Evolutionary conservation across 1,284 basidiomycete species (phyloP).

Genomic region (Ceratorhiza oryzae-sativae): DNA sequence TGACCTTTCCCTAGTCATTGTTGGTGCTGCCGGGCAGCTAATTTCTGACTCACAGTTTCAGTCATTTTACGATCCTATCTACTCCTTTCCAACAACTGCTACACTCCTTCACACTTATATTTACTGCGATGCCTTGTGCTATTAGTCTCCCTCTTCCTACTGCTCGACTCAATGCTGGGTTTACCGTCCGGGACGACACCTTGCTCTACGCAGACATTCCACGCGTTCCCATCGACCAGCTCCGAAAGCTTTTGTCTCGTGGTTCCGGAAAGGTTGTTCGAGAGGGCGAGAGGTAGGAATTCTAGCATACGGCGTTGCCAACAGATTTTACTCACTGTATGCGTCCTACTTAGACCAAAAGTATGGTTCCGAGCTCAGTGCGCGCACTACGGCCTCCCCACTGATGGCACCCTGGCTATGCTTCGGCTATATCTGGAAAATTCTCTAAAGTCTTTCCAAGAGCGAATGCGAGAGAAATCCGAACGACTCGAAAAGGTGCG

Average conservation of each 20-base stretch:
- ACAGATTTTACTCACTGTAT: constrained; percentile 3
- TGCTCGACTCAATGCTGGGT: constrained; percentile 6
- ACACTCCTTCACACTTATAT: neutral
- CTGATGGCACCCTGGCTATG: neutral
- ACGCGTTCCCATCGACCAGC: constrained; percentile 14
- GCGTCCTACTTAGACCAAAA: neutral
- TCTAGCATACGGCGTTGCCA: too few species aligned
- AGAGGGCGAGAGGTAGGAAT: neutral
- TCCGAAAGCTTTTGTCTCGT: constrained; percentile 10
- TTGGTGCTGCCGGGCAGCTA: constrained; percentile 15
- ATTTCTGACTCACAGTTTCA: neutral
- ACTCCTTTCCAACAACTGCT: neutral
- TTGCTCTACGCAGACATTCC: constrained; percentile 15
- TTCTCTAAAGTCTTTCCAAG: neutral
- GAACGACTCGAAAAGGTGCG: neutral
- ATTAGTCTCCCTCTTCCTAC: neutral
- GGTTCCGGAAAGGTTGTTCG: constrained; percentile 28
- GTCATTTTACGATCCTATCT: neutral
- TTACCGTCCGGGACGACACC: constrained; percentile 15
- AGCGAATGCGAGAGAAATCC: neutral
- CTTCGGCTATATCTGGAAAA: constrained; percentile 1
- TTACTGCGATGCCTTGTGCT: neutral
- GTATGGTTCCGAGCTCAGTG: constrained; percentile 33
- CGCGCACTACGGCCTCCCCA: constrained; percentile 30
- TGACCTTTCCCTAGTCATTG: neutral